A percentile compares a stretch with the other conserved stretches of the same genome.
Conservation (phyloP, 805 yeast species). For the Maudiozyma serrabonitensis region DNA sequence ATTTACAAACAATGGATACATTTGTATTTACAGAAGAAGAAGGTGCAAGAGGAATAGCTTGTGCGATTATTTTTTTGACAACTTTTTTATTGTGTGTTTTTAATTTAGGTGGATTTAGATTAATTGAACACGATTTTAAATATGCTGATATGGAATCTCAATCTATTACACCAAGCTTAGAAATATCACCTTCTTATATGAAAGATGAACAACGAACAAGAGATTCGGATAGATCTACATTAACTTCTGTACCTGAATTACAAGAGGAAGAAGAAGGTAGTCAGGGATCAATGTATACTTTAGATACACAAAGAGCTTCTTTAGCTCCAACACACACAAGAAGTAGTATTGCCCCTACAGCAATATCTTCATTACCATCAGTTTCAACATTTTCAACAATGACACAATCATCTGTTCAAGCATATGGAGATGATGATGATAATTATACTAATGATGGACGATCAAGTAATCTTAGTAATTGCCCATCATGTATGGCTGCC, state of each 20-base stretch:
- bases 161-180: neutral
- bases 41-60: conserved; percentile 71
- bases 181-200: too few species aligned
- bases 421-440: neutral
- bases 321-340: conserved; percentile 2
- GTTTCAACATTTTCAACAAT: neutral
- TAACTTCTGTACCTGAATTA: neutral
- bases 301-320: neutral
- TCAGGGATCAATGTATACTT: neutral
- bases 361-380: neutral
- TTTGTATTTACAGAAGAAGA: conserved; percentile 48
- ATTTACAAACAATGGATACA: conserved; percentile 55
- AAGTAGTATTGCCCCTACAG: neutral
- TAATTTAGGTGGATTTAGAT: conserved; percentile 63
- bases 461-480: neutral
- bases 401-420: neutral
- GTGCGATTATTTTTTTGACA: conserved; percentile 66
- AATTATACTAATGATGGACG: too few species aligned
- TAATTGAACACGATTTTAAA: conserved; percentile 63
- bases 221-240: neutral
- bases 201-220: neutral
- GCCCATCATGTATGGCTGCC: neutral
- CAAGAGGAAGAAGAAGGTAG: neutral
- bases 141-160: conserved; percentile 18
- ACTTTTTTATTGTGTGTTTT: conserved; percentile 60